A percentile compares a stretch with the other conserved stretches of the same genome.
Conservation (phyloP, 345 rosid species). For the Acer campestre region DNA sequence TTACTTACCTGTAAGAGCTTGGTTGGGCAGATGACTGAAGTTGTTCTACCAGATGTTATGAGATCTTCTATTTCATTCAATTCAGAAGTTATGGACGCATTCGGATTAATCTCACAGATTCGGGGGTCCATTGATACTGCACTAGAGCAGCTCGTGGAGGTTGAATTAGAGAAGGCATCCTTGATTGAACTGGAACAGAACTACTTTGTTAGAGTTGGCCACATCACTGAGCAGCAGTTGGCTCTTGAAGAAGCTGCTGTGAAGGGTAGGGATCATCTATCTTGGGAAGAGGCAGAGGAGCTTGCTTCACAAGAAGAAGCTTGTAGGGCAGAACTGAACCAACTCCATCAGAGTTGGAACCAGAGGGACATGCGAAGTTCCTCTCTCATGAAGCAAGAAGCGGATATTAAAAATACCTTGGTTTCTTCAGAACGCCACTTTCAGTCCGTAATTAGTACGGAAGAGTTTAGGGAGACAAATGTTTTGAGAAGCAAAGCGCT, state of each 20-base stretch:
- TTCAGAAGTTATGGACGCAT: slow-evolving; percentile 82
- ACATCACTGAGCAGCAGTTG: slow-evolving; percentile 78
- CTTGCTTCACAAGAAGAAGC: slow-evolving; percentile 96
- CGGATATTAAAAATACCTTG: slow-evolving; percentile 58
- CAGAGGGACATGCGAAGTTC: slow-evolving; percentile 65
- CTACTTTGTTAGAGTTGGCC: slow-evolving; percentile 82
- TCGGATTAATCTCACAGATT: slow-evolving; percentile 75
- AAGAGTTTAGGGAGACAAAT: slow-evolving; percentile 50
- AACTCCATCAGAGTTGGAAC: slow-evolving; percentile 84
- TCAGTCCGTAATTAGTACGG: slow-evolving; percentile 52
- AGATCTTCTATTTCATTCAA: slow-evolving; percentile 66
- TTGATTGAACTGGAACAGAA: slow-evolving; percentile 78
- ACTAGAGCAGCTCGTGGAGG: slow-evolving; percentile 73
- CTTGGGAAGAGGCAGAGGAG: slow-evolving; percentile 99
- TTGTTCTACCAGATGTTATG: slow-evolving; percentile 62
- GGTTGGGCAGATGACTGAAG: slow-evolving; percentile 69
- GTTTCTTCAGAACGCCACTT: slow-evolving; percentile 61
- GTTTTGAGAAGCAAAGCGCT: slow-evolving; percentile 59
- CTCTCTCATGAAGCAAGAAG: slow-evolving; percentile 63
- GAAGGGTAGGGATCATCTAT: slow-evolving; percentile 85
- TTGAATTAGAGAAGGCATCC: slow-evolving; percentile 74
- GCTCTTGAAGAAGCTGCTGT: slow-evolving; percentile 85
- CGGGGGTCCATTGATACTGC: slow-evolving; percentile 78
- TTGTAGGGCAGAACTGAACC: slow-evolving; percentile 81
- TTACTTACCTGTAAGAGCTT: slow-evolving; percentile 60